Conservation (phyloP, 352 stramenopile species). For the Phytophthora pini region DNA sequence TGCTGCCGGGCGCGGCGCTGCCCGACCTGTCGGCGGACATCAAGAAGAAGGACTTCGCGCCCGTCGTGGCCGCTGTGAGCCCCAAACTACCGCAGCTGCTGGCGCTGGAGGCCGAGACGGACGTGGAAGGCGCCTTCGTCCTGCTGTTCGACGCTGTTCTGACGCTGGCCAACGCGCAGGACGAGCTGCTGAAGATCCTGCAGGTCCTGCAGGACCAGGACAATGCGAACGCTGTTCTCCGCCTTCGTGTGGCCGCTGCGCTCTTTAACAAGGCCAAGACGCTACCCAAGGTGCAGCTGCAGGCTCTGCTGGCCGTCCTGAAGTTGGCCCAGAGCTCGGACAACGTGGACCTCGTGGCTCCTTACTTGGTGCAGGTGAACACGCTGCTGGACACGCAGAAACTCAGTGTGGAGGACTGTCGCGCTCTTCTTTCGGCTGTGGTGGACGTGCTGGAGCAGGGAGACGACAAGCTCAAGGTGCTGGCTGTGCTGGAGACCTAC, state of each 20-base stretch:
- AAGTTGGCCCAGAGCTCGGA: constrained; percentile 60
- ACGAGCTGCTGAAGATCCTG: constrained; percentile 57
- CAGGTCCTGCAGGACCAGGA: constrained; percentile 47
- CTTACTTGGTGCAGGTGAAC: constrained; percentile 79
- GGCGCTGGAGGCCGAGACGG: constrained; percentile 73
- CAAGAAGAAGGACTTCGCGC: constrained; percentile 64
- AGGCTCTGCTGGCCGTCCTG: constrained; percentile 69
- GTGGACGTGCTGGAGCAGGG: constrained; percentile 72
- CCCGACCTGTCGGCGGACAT: constrained; percentile 64
- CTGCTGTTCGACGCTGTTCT: constrained; percentile 70
- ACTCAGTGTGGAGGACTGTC: constrained; percentile 57
- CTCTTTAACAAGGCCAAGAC: constrained; percentile 79
- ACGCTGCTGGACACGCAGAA: constrained; percentile 53
- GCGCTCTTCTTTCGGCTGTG: constrained; percentile 71
- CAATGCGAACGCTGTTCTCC: constrained; percentile 69
- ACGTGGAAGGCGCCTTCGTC: constrained; percentile 78
- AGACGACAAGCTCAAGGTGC: constrained; percentile 59
- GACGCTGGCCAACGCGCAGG: constrained; percentile 39
- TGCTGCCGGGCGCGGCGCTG: constrained; percentile 52
- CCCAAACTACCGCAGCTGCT: constrained; percentile 68
- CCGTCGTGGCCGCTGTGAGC: constrained; percentile 55
- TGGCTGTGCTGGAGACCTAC: constrained; percentile 83
- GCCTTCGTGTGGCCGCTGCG: constrained; percentile 71
- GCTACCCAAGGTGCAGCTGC: constrained; percentile 71
- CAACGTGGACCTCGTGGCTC: constrained; percentile 65